Conservation (phyloP, 805 yeast genomes). For the Suhomyces kilbournensis region DNA sequence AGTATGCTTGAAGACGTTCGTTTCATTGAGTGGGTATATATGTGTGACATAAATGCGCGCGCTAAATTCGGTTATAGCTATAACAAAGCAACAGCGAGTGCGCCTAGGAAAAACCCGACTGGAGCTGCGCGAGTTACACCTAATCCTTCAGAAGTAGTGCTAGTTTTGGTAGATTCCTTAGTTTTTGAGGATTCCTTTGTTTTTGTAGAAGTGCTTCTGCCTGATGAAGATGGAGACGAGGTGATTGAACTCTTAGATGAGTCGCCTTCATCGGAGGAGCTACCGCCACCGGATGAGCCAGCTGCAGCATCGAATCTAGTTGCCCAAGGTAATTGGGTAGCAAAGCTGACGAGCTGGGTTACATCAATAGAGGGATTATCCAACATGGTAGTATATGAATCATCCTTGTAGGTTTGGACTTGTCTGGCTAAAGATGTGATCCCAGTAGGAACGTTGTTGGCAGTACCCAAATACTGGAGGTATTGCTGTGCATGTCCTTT, state of each 20-base stretch:
- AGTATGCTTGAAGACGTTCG: background rate
- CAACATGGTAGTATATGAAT: conserved; percentile 43
- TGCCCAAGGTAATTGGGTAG: conserved; percentile 40
- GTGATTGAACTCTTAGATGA: conserved; percentile 3
- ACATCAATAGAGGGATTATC: conserved; percentile 22
- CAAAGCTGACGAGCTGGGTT: conserved; percentile 25
- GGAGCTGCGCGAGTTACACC: conserved; percentile 20
- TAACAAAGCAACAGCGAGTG: conserved; percentile 32
- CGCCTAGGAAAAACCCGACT: conserved; percentile 33
- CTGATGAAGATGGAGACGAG: background rate
- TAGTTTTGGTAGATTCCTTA: background rate
- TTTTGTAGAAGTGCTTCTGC: conserved; percentile 10
- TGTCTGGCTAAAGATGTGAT: conserved; percentile 29
- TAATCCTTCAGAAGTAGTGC: conserved; percentile 1
- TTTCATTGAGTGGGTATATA: background rate
- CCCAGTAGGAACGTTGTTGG: conserved; percentile 22
- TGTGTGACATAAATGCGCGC: background rate
- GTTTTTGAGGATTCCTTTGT: conserved; percentile 3
- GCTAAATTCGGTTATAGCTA: conserved; percentile 7
- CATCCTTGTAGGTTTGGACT: conserved; percentile 41
- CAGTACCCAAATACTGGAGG: conserved; percentile 27
- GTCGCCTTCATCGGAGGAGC: conserved; percentile 1
- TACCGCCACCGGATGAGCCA: conserved; percentile 4
- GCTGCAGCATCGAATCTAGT: conserved; percentile 15
- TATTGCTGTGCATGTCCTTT: conserved; percentile 29